Evolutionary conservation across 1,284 basidiomycete species (phyloP), one percentile per base, ranked within the genome.

Genomic region (Chalciporus sp.): DNA sequence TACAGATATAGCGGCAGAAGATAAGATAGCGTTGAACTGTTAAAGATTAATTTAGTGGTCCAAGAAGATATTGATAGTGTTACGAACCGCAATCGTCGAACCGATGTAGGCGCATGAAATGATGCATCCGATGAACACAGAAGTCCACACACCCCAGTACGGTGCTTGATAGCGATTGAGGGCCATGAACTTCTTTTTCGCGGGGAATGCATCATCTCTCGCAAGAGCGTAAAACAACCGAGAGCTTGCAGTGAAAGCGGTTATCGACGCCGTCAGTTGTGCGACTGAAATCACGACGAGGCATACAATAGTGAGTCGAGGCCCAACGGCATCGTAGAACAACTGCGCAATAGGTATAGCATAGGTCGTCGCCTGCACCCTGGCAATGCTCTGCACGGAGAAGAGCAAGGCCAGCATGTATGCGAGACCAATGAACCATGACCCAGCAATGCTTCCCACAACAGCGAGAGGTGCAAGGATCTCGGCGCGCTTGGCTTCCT

Each of bases 401-500:
- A 83, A 84, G 51, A 84, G 78, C 23, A 84, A 75, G 7, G 81
- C 77, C 51, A 84, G 77, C 77, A 85, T 81, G 67, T 83, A 85
- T 20, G 70, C 76, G 47, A 84, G 73, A 2, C 82, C 83, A 55
- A 84, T 76, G 47, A 83, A 46, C 80, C 81, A 84, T n/a, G 82
- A 84, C 20, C 83, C 81, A n/a, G 75, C 72, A 58, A 84, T 81
- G 62, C 76, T 79, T 33, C 75, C 76, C 27, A 83, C 78, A 37
- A 84, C 77, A 11, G 80, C 83, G 35, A 83, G 68, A 6, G 83
- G 83, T 1, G 83, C 81, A 20, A 84, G 78, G 46, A 81, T 57
- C 53, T 82, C 80, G 0, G 83, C 83, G 41, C 79, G 77, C 44
- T 75, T 70, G 26, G 82, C 82, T 66, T 85, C 82, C 66, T 84